Percentiles rank a stretch among this genome's conserved stretches.
Conservation (phyloP, 2,329 filamentous ascomycete genomes). For the Cytospora schulzeri region DNA sequence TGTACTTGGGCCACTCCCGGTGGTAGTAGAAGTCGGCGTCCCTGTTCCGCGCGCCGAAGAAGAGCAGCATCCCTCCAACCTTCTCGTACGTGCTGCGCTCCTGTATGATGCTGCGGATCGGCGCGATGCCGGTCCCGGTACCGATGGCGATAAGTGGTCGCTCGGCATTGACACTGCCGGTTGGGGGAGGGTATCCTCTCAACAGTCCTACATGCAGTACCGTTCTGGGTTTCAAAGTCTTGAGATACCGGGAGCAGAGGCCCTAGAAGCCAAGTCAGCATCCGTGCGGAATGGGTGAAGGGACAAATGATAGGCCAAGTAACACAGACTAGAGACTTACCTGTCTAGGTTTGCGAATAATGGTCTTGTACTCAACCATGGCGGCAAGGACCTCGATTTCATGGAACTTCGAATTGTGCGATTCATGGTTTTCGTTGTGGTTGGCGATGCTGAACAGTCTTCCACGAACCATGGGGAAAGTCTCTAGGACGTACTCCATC, state of each 20-base stretch:
- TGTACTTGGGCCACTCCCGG: slow-evolving; percentile 65
- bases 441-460: slow-evolving; percentile 92
- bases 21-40: slow-evolving; percentile 79
- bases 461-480: slow-evolving; percentile 83
- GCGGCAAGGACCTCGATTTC: slow-evolving; percentile 75
- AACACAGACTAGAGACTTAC: slow-evolving; percentile 4
- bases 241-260: slow-evolving; percentile 86
- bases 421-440: slow-evolving; percentile 41
- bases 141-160: slow-evolving; percentile 75
- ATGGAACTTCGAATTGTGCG: neutral
- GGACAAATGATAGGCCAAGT: neutral
- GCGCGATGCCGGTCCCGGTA: slow-evolving; percentile 85
- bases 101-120: slow-evolving; percentile 78
- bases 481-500: slow-evolving; percentile 67
- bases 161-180: slow-evolving; percentile 40
- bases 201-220: slow-evolving; percentile 61
- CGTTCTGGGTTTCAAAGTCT: slow-evolving; percentile 61
- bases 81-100: slow-evolving; percentile 55
- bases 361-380: slow-evolving; percentile 87
- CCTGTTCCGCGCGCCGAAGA: slow-evolving; percentile 82
- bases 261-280: slow-evolving; percentile 46
- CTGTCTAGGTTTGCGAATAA: slow-evolving; percentile 79
- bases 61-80: slow-evolving; percentile 55
- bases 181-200: slow-evolving; percentile 51
- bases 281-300: neutral